Evolutionary conservation across 108 stramenopile species (phyloP).

Genomic region (Nannochloropsis oceanica): DNA sequence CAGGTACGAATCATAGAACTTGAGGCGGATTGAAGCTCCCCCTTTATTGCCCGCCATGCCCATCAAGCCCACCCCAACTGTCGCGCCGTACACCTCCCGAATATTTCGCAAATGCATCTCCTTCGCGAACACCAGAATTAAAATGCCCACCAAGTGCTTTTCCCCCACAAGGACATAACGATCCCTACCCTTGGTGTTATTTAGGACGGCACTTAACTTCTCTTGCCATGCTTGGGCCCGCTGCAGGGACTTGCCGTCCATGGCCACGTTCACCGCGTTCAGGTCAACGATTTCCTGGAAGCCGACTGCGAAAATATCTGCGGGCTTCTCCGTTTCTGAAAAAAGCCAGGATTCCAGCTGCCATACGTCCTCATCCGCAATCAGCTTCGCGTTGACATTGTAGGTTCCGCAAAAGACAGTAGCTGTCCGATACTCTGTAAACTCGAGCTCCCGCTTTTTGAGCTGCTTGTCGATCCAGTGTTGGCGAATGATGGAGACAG

Average conservation of each 20-base stretch:
- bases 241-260: slow-evolving; percentile 78
- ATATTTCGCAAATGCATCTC: slow-evolving; percentile 17
- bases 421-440: background rate
- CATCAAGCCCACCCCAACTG: slow-evolving; percentile 88
- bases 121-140: slow-evolving; percentile 76
- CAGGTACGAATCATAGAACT: slow-evolving; percentile 13
- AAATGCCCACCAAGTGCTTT: slow-evolving; percentile 73
- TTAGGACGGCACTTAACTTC: slow-evolving; percentile 52
- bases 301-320: slow-evolving; percentile 37
- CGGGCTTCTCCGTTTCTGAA: background rate
- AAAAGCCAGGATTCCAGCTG: background rate
- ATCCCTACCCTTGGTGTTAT: slow-evolving; percentile 34
- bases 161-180: slow-evolving; percentile 33
- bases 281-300: slow-evolving; percentile 98
- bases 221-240: slow-evolving; percentile 71
- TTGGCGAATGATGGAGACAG: slow-evolving; percentile 33
- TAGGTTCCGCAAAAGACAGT: slow-evolving; percentile 79
- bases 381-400: slow-evolving; percentile 97
- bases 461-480: slow-evolving; percentile 41
- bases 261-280: slow-evolving; percentile 94
- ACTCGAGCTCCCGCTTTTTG: slow-evolving; percentile 30
- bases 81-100: slow-evolving; percentile 46
- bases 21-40: slow-evolving; percentile 47
- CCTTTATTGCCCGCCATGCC: slow-evolving; percentile 99
- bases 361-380: slow-evolving; percentile 56